A percentile compares a stretch with the other conserved stretches of the same genome.
Conservation (phyloP, 2,329 filamentous ascomycete genomes). For the Talaromyces islandicus region DNA sequence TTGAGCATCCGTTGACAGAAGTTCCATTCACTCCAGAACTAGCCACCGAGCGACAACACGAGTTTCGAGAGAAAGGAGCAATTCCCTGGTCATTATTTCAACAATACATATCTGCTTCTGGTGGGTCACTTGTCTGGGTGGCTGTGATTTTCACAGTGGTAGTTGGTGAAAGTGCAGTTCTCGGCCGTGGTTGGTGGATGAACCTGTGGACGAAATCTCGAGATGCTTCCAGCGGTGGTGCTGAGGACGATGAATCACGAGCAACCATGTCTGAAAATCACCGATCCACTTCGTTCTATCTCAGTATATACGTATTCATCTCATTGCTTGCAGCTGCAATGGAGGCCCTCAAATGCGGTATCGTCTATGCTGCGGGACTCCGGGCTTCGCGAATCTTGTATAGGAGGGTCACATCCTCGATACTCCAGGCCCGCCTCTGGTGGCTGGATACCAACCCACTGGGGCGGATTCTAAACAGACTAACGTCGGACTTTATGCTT, state of each 20-base stretch:
- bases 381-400: constrained; percentile 65
- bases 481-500: constrained; percentile 69
- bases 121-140: constrained; percentile 57
- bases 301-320: constrained; percentile 61
- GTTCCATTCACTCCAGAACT: too few relatives aligned
- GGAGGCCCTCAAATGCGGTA: constrained; percentile 58
- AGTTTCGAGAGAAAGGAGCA: constrained; percentile 63
- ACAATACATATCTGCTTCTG: constrained; percentile 61
- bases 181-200: constrained; percentile 39
- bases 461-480: constrained; percentile 70
- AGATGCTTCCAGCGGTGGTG: too few relatives aligned
- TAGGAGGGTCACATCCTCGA: constrained; percentile 57
- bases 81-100: constrained; percentile 63
- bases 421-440: constrained; percentile 67
- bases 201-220: constrained; percentile 36
- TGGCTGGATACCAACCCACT: constrained; percentile 77
- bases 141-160: constrained; percentile 32
- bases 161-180: background rate
- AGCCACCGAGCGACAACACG: constrained; percentile 60
- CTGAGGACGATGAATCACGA: too few relatives aligned
- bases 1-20: background rate
- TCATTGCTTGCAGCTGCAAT: constrained; percentile 53
- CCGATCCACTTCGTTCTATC: constrained; percentile 62
- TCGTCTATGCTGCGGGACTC: constrained; percentile 60
- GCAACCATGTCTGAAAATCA: too few relatives aligned